These are phyloP conservation scores for Apostasia shenzhenica DNA, from an alignment of 106 monocot genomes.

Conservation along the genomic window DNA sequence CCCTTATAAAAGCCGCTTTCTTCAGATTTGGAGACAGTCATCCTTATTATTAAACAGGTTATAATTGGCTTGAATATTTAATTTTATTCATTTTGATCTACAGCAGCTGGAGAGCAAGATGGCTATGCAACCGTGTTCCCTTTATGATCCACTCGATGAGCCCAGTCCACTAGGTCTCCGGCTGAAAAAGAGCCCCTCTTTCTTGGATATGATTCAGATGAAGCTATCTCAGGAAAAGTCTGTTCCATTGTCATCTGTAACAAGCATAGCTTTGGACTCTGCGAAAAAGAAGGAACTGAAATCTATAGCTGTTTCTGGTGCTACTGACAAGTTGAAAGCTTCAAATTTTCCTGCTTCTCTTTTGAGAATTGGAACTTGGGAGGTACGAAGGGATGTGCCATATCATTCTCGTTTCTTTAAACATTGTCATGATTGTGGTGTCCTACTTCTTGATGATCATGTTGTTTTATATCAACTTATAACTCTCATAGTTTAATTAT, in stretches of 20 bases:
- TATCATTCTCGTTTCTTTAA: too few relatives aligned
- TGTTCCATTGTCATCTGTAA: conserved; percentile 12
- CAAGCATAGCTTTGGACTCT: conserved; percentile 10
- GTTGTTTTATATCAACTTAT: too few relatives aligned
- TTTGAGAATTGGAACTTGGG: conserved; percentile 47
- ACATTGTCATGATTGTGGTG: too few relatives aligned
- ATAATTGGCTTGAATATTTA: not conserved
- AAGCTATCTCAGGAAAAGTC: conserved; percentile 30
- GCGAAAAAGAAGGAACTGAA: conserved; percentile 55
- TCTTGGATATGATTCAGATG: conserved; percentile 78
- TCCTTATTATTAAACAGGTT: not conserved
- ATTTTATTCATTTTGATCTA: not conserved
- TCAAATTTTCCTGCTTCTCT: conserved; percentile 75
- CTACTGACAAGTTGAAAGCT: conserved; percentile 62
- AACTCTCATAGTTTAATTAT: too few relatives aligned
- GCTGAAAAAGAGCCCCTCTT: conserved; percentile 71
- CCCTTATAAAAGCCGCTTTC: not conserved
- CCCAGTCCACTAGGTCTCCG: conserved; percentile 67
- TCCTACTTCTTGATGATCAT: too few relatives aligned
- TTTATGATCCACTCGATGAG: conserved; percentile 41
- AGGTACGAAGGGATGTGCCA: conserved; percentile 20
- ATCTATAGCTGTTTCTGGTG: conserved; percentile 26
- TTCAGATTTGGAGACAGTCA: not conserved
- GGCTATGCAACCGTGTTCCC: conserved; percentile 11
- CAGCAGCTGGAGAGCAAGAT: conserved; percentile 17